Conservation (phyloP, 2,329 filamentous ascomycete species). For the Aspergillus amoenus region DNA sequence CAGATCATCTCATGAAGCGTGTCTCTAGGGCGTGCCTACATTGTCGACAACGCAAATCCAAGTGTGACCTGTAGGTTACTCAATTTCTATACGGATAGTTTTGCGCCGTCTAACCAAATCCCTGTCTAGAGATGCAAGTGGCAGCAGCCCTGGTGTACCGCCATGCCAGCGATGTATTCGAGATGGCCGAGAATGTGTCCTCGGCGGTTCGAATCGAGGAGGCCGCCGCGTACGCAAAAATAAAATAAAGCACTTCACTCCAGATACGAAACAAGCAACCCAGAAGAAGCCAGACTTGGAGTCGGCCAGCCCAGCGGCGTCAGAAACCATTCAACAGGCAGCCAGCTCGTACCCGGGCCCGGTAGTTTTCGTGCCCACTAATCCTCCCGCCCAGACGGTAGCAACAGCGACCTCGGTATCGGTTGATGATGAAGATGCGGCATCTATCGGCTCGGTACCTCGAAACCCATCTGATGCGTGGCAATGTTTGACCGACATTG, state of each 20-base stretch:
- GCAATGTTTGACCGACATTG: constrained; percentile 49
- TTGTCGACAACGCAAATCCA: constrained; percentile 51
- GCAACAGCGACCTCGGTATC: constrained; percentile 23
- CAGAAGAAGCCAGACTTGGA: constrained; percentile 29
- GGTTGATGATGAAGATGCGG: constrained; percentile 40
- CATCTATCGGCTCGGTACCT: constrained; percentile 44
- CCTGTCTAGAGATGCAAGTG: constrained; percentile 42
- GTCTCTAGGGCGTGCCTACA: constrained; percentile 50
- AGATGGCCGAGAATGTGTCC: constrained; percentile 58
- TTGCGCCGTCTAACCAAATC: neutral
- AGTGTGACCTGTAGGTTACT: constrained; percentile 51
- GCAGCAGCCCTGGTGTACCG: constrained; percentile 49
- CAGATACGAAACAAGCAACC: constrained; percentile 22
- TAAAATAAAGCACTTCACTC: constrained; percentile 39
- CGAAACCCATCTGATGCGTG: constrained; percentile 50
- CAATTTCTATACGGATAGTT: neutral
- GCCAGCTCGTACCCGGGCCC: constrained; percentile 33
- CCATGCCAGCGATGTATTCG: constrained; percentile 60
- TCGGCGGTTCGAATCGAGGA: constrained; percentile 60
- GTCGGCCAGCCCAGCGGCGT: constrained; percentile 25
- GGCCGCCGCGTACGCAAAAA: constrained; percentile 59
- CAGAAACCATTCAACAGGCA: constrained; percentile 26
- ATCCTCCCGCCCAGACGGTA: constrained; percentile 20
- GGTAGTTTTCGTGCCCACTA: constrained; percentile 34
- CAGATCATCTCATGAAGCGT: constrained; percentile 42